Conservation (phyloP, 108 stramenopile genomes). For the Cyclotella kingstonii region DNA sequence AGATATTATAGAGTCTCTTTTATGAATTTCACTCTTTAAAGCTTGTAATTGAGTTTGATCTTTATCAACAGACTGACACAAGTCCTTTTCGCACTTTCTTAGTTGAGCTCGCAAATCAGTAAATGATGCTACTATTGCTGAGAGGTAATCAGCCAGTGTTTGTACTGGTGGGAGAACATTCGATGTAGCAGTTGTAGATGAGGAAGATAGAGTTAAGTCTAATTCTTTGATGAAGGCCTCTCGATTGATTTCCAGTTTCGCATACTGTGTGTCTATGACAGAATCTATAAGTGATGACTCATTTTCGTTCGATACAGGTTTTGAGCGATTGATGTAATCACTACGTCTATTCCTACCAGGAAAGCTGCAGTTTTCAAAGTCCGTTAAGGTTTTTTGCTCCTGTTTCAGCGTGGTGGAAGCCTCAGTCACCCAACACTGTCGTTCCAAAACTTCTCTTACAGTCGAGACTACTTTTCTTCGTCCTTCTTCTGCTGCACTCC, state of each 20-base stretch:
- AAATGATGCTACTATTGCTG: conserved; percentile 41
- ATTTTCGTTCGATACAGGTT: neutral
- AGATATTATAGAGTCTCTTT: conserved; percentile 47
- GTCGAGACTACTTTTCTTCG: conserved; percentile 57
- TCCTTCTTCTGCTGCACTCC: conserved; percentile 65
- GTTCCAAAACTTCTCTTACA: conserved; percentile 64
- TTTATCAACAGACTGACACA: conserved; percentile 51
- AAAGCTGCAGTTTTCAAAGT: conserved; percentile 1
- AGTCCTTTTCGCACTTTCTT: conserved; percentile 47
- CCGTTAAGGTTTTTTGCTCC: neutral
- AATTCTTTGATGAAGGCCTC: conserved; percentile 37
- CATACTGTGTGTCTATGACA: conserved; percentile 47
- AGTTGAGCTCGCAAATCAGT: conserved; percentile 49
- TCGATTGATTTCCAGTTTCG: conserved; percentile 65
- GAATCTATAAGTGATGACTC: conserved; percentile 19
- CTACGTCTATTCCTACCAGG: conserved; percentile 5
- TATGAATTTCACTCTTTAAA: conserved; percentile 50
- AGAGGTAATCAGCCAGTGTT: conserved; percentile 34
- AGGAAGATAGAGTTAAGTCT: conserved; percentile 28
- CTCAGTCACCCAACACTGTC: conserved; percentile 36
- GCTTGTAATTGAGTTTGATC: conserved; percentile 59
- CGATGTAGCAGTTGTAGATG: conserved; percentile 32
- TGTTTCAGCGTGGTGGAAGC: conserved; percentile 22
- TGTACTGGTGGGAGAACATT: conserved; percentile 42
- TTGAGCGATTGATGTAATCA: conserved; percentile 1